Conservation (phyloP, 352 stramenopile species). For the Phytophthora chlamydospora region DNA sequence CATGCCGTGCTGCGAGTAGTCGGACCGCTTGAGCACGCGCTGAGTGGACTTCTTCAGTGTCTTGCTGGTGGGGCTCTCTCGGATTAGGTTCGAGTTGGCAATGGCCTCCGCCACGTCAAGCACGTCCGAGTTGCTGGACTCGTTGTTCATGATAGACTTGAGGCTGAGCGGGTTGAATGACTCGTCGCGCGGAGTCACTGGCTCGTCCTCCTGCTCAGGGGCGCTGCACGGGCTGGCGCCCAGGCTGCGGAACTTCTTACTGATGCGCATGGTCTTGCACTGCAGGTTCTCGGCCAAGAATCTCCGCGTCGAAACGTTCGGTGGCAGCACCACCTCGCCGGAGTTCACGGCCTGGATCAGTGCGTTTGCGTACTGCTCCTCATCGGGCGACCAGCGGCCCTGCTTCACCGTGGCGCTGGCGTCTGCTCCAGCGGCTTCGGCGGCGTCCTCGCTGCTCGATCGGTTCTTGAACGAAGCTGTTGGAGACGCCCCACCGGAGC, state of each 20-base stretch:
- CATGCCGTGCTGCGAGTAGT: conserved; percentile 79
- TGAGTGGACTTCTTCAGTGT: conserved; percentile 44
- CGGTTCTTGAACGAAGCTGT: conserved; percentile 18
- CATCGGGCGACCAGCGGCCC: conserved; percentile 57
- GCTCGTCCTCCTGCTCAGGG: conserved; percentile 9
- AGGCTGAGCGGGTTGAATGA: conserved; percentile 72
- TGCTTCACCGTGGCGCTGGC: conserved; percentile 43
- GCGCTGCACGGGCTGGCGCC: conserved; percentile 17
- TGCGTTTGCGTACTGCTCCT: conserved; percentile 62
- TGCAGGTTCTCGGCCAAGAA: conserved; percentile 62
- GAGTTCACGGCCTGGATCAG: conserved; percentile 61
- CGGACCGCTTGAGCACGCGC: conserved; percentile 74
- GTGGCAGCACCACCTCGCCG: conserved; percentile 48
- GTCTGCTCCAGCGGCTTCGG: conserved; percentile 23
- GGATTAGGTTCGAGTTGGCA: conserved; percentile 28
- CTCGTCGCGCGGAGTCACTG: conserved; percentile 19
- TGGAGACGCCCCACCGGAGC: conserved; percentile 2
- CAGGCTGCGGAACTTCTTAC: conserved; percentile 68
- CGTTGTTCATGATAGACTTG: conserved; percentile 81
- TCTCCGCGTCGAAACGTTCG: conserved; percentile 61
- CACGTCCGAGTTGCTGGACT: conserved; percentile 30
- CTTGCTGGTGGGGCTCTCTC: conserved; percentile 29
- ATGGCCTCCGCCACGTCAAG: conserved; percentile 29
- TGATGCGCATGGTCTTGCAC: conserved; percentile 72
- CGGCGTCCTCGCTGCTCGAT: conserved; percentile 21